Evolutionary conservation across 805 yeast genomes (phyloP).

Genomic region (Cyberlindnera mycetangii): DNA sequence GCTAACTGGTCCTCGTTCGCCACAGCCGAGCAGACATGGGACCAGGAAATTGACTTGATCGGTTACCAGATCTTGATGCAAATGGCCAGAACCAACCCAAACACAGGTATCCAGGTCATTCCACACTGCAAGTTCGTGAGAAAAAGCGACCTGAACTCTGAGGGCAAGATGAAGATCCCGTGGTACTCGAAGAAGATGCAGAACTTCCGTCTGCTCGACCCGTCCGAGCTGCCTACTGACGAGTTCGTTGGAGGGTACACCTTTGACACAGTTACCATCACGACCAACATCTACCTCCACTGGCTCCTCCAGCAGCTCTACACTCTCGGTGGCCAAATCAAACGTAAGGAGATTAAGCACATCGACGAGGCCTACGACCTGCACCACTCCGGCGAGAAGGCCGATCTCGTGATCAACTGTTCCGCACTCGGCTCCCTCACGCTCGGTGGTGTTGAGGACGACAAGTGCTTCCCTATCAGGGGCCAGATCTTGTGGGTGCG

Average conservation of each 20-base stretch:
- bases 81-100: conserved; percentile 45
- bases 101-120: conserved; percentile 42
- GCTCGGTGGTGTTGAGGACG: conserved; percentile 46
- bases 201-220: conserved; percentile 35
- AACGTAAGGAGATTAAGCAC: conserved; percentile 38
- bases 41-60: conserved; percentile 43
- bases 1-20: conserved; percentile 73
- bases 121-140: conserved; percentile 19
- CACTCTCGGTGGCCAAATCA: conserved; percentile 46
- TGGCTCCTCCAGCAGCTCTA: conserved; percentile 47
- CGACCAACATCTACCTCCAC: conserved; percentile 54
- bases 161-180: conserved; percentile 29
- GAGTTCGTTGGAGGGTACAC: conserved; percentile 41
- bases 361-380: conserved; percentile 48
- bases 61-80: conserved; percentile 47
- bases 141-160: conserved; percentile 10
- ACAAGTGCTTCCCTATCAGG: conserved; percentile 46
- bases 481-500: conserved; percentile 52
- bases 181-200: conserved; percentile 50
- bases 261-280: conserved; percentile 54
- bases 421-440: conserved; percentile 49
- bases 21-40: conserved; percentile 31
- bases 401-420: conserved; percentile 55
- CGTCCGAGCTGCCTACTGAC: conserved; percentile 29
- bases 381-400: conserved; percentile 36